Evolutionary conservation across 176 grass and related monocot genomes (phyloP).

Genomic region (Sorghum bicolor): Sorghum_bicolor_NCBIv3 NC_012873.2:63006501-63007000

Average conservation of each 20-base stretch:
- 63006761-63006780: slow-evolving; percentile 90
- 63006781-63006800: slow-evolving; percentile 86
- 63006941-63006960: slow-evolving; percentile 66
- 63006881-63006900: slow-evolving; percentile 90
- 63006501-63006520: slow-evolving; percentile 87
- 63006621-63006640: slow-evolving; percentile 87
- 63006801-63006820: slow-evolving; percentile 94
- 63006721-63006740: slow-evolving; percentile 68
- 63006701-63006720: slow-evolving; percentile 77
- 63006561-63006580: slow-evolving; percentile 96
- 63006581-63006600: slow-evolving; percentile 79
- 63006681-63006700: slow-evolving; percentile 96
- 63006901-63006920: slow-evolving; percentile 99
- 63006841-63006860: slow-evolving; percentile 72
- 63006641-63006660: slow-evolving; percentile 95
- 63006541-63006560: slow-evolving; percentile 89
- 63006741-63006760: slow-evolving; percentile 79
- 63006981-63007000: neutral
- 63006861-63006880: slow-evolving; percentile 63
- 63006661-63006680: slow-evolving; percentile 78
- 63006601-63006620: slow-evolving; percentile 83
- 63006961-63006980: slow-evolving; percentile 38
- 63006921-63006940: slow-evolving; percentile 92
- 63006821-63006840: slow-evolving; percentile 99
- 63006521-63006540: slow-evolving; percentile 95